Base-by-base conservation (phyloP, 495 filamentous ascomycete genomes). In the Jackrogersella minutella region DNA sequence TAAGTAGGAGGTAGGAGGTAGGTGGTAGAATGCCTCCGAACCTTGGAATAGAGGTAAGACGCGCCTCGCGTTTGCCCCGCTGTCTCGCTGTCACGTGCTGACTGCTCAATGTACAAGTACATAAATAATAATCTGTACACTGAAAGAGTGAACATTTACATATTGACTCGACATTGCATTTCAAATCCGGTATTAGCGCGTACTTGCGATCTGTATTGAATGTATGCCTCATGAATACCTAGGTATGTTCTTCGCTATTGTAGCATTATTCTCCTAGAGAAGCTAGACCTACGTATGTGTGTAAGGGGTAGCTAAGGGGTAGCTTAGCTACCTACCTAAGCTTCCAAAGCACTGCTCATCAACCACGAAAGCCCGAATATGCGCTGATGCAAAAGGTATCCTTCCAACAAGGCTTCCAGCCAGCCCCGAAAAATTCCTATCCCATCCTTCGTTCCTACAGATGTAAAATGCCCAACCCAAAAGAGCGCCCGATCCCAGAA, bases 361-460 rank as follows among this genome's bases (percentile, higher is more conserved):
- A 34, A 66, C 40, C 49, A 60, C 36, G 36, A 41, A 10, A 66
- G 37, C 36, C 56, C 26, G 47, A 54, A 56, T 58, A 51, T 57
- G 57, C 62, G 66, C 66, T 69, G 66, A 64, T 65, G 57, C 67
- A 70, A 70, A 70, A 70, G 67, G 62, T 66, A 70, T 66, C 62
- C 64, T 33, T 58, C 62, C 67, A 58, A 33, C 39, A 31, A 66
- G 31, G 52, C 39, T 19, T 54, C 53, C 57, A 62, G 56, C 52
- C 67, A 49, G 58, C 49, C 62, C 58, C 67, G 56, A 62, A 71
- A 60, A 30, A n/a, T n/a, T 49, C 43, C 59, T 39, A 56, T 34
- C 51, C n/a, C 64, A 22, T 62, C 61, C 33, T 47, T 53, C 54
- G 9, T 67, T 30, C 37, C 61, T 41, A 50, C 37, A 55, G 47